Evolutionary conservation across 2,329 filamentous ascomycete species (phyloP).

Genomic region (Scorias spongiosa): DNA sequence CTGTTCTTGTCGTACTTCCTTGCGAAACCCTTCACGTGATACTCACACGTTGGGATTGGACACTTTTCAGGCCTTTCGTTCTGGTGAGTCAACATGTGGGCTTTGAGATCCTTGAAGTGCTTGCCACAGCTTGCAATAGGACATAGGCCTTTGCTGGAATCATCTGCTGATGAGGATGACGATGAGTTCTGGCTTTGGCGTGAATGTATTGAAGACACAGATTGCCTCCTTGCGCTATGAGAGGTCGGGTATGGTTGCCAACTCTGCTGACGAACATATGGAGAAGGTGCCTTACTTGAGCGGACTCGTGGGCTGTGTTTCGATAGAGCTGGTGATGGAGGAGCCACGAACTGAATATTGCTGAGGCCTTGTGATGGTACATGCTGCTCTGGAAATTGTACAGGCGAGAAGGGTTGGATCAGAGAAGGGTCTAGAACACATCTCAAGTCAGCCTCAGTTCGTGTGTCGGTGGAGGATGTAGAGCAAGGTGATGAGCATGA

Average conservation of each 20-base stretch:
- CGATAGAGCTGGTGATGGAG: conserved; percentile 51
- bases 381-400: conserved; percentile 27
- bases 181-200: conserved; percentile 36
- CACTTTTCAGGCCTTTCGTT: conserved; percentile 87
- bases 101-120: conserved; percentile 80
- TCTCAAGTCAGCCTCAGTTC: conserved; percentile 2
- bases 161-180: conserved; percentile 13
- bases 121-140: conserved; percentile 72
- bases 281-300: conserved; percentile 35
- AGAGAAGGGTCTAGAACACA: conserved; percentile 38
- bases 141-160: conserved; percentile 53
- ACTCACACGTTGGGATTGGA: conserved; percentile 81
- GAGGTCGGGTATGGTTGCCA: conserved; percentile 37
- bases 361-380: conserved; percentile 22
- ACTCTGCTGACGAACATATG: conserved; percentile 42
- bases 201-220: conserved; percentile 56
- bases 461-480: too few species aligned
- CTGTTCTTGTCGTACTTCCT: conserved; percentile 95
- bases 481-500: too few species aligned
- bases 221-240: conserved; percentile 42
- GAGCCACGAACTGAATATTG: conserved; percentile 24
- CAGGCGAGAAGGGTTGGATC: conserved; percentile 36
- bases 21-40: conserved; percentile 82
- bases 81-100: conserved; percentile 89
- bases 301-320: conserved; percentile 29